Conservation (phyloP, 129 eudicot genomes). For the Centella asiatica region DNA sequence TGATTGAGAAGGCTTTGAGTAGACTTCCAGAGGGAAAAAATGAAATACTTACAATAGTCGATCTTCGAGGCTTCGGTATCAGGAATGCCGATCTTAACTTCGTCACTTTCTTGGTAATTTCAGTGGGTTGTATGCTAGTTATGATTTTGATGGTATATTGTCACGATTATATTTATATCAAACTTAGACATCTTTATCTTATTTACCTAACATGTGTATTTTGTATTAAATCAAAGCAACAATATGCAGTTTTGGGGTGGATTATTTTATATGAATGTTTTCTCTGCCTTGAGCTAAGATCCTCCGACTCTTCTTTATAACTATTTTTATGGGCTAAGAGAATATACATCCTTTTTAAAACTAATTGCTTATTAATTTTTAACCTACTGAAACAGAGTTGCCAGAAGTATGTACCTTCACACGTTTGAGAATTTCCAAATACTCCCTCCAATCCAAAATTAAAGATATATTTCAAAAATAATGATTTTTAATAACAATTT, state of each 20-base stretch:
- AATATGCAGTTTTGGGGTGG: too few relatives aligned
- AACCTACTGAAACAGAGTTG: not conserved
- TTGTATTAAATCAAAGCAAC: not conserved
- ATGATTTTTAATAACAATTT: too few relatives aligned
- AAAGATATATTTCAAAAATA: too few relatives aligned
- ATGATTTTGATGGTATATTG: slow-evolving; percentile 1
- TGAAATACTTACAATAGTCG: slow-evolving; percentile 68
- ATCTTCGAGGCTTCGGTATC: slow-evolving; percentile 65
- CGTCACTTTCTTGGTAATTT: slow-evolving; percentile 73
- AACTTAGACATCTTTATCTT: too few relatives aligned
- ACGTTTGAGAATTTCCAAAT: not conserved
- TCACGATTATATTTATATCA: not conserved
- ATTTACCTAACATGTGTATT: too few relatives aligned
- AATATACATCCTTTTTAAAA: too few relatives aligned
- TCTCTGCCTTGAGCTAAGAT: too few relatives aligned
- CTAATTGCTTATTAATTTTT: not conserved
- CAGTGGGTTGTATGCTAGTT: slow-evolving; percentile 2
- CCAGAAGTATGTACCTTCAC: not conserved
- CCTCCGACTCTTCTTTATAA: too few relatives aligned
- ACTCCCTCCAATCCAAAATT: too few relatives aligned
- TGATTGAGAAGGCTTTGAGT: slow-evolving; percentile 76
- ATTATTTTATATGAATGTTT: too few relatives aligned
- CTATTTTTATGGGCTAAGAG: too few relatives aligned
- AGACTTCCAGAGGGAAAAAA: slow-evolving; percentile 69
- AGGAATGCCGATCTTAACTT: slow-evolving; percentile 75